Evolutionary conservation across 306 rosid species (phyloP), one percentile per base, ranked within the genome.

Genomic region (Potentilla sterilis): DNA sequence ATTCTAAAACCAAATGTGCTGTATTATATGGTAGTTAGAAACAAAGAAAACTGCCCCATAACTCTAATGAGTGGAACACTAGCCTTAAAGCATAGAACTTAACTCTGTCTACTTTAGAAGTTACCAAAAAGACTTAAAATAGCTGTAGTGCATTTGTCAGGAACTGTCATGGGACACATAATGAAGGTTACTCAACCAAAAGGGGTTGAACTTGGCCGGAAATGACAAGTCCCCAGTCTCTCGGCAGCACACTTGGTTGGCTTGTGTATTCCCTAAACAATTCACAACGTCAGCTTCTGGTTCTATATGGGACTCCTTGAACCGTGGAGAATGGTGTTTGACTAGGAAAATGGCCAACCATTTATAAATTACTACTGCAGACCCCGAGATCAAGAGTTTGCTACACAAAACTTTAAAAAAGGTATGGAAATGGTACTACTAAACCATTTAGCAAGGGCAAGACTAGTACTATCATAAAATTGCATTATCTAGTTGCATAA

Each of bases 161-260:
- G 48, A 38, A 40, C 28, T 65, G 14, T 37, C 32, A 9, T 9
- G 28, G 7, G 47, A 40, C 67, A 62, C 12, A 62, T 6, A 35
- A 6, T 13, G 21, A 62, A 28, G 41, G 41, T 32, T 32, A 32
- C 6, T 34, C 41, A 62, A 62, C 42, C 24, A 37, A 3, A 24
- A 37, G 46, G 44, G 28, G 28, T 4, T 37, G 47, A 64, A 18
- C 13, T 16, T 38, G 46, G 46, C 69, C 0, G 1, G 15, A 61
- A 32, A 64, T 64, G 69, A 64, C 13, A 64, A 64, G 24, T 64
- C 42, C 11, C 11, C n/a, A 62, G 67, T 14, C 67, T 62, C 41
- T 15, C 2, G 6, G 12, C 15, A 22, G 43, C 67, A 62, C 38
- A 62, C 22, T 62, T 62, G n/a, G n/a, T 62, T 9, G 42, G 42